phyloP scores from a whole-genome alignment of 169 alveolate genomes.

The Cryptosporidium sp. region DNA sequence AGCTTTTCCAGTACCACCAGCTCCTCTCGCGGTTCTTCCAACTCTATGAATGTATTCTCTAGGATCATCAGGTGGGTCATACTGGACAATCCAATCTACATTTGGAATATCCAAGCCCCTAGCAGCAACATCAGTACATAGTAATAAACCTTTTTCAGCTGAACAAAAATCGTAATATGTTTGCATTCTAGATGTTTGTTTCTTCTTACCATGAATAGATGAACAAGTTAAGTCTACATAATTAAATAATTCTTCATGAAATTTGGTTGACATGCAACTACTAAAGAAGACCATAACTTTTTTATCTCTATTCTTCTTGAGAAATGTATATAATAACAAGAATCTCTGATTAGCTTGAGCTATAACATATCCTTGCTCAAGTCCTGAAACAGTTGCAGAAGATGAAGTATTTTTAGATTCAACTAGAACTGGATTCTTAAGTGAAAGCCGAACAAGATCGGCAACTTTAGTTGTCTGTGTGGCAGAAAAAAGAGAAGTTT shows the following conservation, averaged over 20 bases:
- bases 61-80: slow-evolving; percentile 99
- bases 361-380: slow-evolving; percentile 98
- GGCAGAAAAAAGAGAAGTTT: slow-evolving; percentile 98
- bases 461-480: slow-evolving; percentile 97
- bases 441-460: slow-evolving; percentile 94
- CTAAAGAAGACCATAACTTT: slow-evolving; percentile 98
- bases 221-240: slow-evolving; percentile 96
- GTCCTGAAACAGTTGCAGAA: slow-evolving; percentile 93
- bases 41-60: slow-evolving; percentile 99
- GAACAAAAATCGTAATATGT: slow-evolving; percentile 95
- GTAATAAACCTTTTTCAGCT: slow-evolving; percentile 92
- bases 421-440: slow-evolving; percentile 94
- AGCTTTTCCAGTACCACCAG: slow-evolving; percentile 95
- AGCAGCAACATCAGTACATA: slow-evolving; percentile 99
- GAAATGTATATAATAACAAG: slow-evolving; percentile 94
- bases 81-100: slow-evolving; percentile 99
- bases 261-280: slow-evolving; percentile 97
- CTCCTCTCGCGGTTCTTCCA: slow-evolving; percentile 99
- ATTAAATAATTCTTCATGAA: slow-evolving; percentile 96
- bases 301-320: slow-evolving; percentile 93
- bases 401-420: slow-evolving; percentile 87
- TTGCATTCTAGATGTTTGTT: slow-evolving; percentile 94
- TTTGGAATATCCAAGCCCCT: slow-evolving; percentile 99
- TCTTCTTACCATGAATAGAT: slow-evolving; percentile 97
- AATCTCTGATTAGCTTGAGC: slow-evolving; percentile 96